Evolutionary conservation across 306 rosid species (phyloP).

Genomic region (Fragaria nilgerrensis): DNA sequence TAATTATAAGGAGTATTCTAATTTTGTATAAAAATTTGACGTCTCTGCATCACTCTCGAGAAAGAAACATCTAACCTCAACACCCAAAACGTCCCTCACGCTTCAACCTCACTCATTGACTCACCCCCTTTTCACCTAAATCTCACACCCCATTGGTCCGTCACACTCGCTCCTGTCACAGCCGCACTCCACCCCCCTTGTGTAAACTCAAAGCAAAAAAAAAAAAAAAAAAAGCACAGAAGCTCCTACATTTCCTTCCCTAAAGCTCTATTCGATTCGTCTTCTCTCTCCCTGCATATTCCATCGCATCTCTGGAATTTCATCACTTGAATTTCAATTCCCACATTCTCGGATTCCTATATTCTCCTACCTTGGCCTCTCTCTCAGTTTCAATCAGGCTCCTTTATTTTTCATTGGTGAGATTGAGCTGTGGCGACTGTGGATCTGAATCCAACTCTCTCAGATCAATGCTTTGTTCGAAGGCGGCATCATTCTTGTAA

Average conservation of each 20-base stretch:
- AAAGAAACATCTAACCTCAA: neutral
- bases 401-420: neutral
- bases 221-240: neutral
- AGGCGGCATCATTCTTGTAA: slow-evolving; percentile 24
- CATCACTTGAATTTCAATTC: neutral
- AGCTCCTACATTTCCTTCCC: slow-evolving; percentile 17
- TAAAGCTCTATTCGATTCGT: slow-evolving; percentile 1
- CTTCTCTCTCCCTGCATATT: slow-evolving; percentile 36
- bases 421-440: slow-evolving; percentile 24
- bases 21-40: too few species aligned
- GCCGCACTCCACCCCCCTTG: slow-evolving; percentile 1
- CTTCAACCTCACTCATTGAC: neutral
- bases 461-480: slow-evolving; percentile 40
- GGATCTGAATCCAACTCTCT: slow-evolving; percentile 40
- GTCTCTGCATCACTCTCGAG: neutral
- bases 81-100: neutral
- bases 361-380: neutral
- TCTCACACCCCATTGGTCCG: slow-evolving; percentile 32
- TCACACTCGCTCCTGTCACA: slow-evolving; percentile 25
- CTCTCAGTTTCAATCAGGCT: neutral
- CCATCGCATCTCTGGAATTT: slow-evolving; percentile 40
- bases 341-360: neutral
- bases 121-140: neutral
- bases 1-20: too few species aligned
- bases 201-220: slow-evolving; percentile 46